These are phyloP conservation scores for Paraphoma sp. DNA, from an alignment of 2,329 filamentous ascomycete genomes.

Conservation along the genomic window DNA sequence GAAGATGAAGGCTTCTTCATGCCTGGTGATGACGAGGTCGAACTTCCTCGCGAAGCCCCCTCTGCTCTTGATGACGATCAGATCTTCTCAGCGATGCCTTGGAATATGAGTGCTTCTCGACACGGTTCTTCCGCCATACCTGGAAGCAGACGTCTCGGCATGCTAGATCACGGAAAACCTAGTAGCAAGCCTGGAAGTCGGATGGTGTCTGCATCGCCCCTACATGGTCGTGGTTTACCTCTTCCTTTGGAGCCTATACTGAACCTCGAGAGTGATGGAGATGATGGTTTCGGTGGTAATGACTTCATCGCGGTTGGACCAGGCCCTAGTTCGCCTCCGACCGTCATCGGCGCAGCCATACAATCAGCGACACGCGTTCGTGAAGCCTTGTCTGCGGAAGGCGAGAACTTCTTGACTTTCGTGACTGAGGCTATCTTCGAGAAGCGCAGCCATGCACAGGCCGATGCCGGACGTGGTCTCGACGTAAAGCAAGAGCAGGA, in stretches of 20 bases:
- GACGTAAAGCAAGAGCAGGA: constrained; percentile 37
- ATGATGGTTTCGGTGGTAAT: constrained; percentile 26
- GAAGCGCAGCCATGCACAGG: constrained; percentile 28
- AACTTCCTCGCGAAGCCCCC: constrained; percentile 73
- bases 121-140: constrained; percentile 57
- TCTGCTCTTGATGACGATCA: constrained; percentile 72
- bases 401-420: constrained; percentile 68
- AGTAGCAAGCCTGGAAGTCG: constrained; percentile 55
- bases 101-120: constrained; percentile 67
- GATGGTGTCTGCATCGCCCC: constrained; percentile 66
- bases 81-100: constrained; percentile 70
- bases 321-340: constrained; percentile 27
- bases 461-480: constrained; percentile 12
- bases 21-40: constrained; percentile 58
- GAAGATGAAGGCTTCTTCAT: constrained; percentile 43
- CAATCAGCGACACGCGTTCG: constrained; percentile 51
- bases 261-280: constrained; percentile 39
- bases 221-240: constrained; percentile 58
- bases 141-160: constrained; percentile 51
- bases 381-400: constrained; percentile 64
- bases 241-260: constrained; percentile 35
- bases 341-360: constrained; percentile 5
- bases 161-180: constrained; percentile 42
- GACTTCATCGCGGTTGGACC: constrained; percentile 22
- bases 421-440: constrained; percentile 56